Evolutionary conservation across 176 grass and related monocot genomes (phyloP).

Genomic region (Microstegium vimineum): DNA sequence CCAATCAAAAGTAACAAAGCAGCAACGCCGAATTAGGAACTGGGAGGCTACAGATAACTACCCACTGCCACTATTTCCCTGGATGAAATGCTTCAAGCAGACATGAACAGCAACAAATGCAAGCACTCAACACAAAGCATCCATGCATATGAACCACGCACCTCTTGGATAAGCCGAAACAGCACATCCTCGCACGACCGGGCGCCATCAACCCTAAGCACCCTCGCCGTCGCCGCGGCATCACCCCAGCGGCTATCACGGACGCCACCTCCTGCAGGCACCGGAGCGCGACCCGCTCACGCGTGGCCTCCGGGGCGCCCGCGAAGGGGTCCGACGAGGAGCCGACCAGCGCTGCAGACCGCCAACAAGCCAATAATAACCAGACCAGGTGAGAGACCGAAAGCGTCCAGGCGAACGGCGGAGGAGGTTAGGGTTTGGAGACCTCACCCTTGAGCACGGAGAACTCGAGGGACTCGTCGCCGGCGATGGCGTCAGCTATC

Average conservation of each 20-base stretch:
- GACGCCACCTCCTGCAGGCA: not conserved
- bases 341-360: conserved; percentile 2
- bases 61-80: not conserved
- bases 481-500: not conserved
- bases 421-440: not conserved
- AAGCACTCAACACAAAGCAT: no score
- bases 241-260: not conserved
- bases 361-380: not conserved
- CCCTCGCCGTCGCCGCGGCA: not conserved
- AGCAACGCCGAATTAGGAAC: not conserved
- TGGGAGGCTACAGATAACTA: not conserved
- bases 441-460: not conserved
- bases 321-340: conserved; percentile 9
- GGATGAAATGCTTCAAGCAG: not conserved
- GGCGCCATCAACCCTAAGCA: conserved; percentile 14
- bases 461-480: conserved; percentile 24
- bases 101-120: not conserved
- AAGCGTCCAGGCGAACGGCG: not conserved
- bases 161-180: conserved; percentile 10
- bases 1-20: not conserved
- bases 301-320: not conserved
- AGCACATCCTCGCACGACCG: conserved; percentile 22
- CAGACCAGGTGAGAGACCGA: not conserved
- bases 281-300: conserved; percentile 25
- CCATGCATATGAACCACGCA: not conserved